phyloP scores from a whole-genome alignment of 257 asterid genomes.

The Echium plantagineum region DNA sequence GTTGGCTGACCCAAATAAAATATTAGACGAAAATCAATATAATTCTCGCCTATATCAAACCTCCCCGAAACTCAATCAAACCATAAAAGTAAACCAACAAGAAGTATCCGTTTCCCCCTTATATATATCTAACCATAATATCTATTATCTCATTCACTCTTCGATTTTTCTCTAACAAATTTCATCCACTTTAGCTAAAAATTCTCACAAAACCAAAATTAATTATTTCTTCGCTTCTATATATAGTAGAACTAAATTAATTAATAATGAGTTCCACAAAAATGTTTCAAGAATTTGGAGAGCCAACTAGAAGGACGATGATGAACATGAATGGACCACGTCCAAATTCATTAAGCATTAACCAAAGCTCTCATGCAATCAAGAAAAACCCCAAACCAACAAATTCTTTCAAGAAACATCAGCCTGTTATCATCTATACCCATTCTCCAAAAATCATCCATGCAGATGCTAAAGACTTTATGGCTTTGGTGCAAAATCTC shows the following conservation, averaged over 20 bases:
- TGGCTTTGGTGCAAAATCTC: constrained; percentile 30
- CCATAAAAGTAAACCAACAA: too few species aligned
- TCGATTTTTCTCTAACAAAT: too few species aligned
- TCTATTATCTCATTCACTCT: too few species aligned
- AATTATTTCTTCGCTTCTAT: neutral
- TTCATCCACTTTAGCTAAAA: too few species aligned
- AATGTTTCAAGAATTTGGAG: neutral
- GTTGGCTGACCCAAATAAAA: too few species aligned
- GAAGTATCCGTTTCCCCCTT: too few species aligned
- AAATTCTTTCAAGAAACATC: constrained; percentile 6
- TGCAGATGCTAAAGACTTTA: constrained; percentile 25
- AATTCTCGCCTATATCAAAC: too few species aligned
- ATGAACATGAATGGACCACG: constrained; percentile 14
- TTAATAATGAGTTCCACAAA: constrained; percentile 3
- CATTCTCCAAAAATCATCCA: constrained; percentile 33
- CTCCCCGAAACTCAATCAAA: too few species aligned
- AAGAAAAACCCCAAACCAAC: constrained; percentile 11
- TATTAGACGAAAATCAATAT: too few species aligned
- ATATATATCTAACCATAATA: too few species aligned
- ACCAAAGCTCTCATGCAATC: constrained; percentile 16
- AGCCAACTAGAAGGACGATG: neutral
- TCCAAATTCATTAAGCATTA: constrained; percentile 26
- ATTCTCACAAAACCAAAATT: neutral
- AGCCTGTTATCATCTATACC: constrained; percentile 28
- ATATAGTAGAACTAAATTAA: neutral